Base-by-base conservation (phyloP, 179 eudicot genomes). In the Vitellaria paradoxa region DNA sequence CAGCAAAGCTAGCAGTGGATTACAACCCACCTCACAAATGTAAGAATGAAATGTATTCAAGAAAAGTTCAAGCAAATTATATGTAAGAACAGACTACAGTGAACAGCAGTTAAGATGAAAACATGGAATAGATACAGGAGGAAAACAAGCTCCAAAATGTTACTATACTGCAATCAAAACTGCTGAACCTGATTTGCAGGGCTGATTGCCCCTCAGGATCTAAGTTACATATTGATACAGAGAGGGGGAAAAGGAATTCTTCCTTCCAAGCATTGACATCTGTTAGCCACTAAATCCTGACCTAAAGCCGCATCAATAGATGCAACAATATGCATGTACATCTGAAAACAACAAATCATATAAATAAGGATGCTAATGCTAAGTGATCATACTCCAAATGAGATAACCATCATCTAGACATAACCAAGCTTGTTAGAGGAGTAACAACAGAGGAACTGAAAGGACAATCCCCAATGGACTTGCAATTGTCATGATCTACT, bases 401-500 rank as follows among this genome's bases (percentile, higher is more conserved):
- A 14, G 37, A 23, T 18, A 3, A 57, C 26, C 49, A 77, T 91
- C 89, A 93, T 77, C 92, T 86, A 55, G 98, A 93, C 97, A 93
- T 88, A 64, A 95, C 93, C 77, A 92, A 86, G 87, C 79, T 90
- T 69, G 92, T 82, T 60, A 86, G 59, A 17, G 87, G 68, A 4
- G 93, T 80, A 18, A 80, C 89, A 69, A 80, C 89, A 0, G 93
- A 75, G 9, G 95, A 80, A 60, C 82, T 75, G 78, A 89, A 92
- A 21, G 81, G 84, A 67, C 90, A 80, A 23, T 86, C 92, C 23
- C 82, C 78, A 3, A 56, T 50, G 74, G 73, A 88, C 77, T 94
- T 94, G 90, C 91, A 91, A 61, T 87, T 88, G 66, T 94, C 96
- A 21, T 45, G 81, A 37, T 87, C 91, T 24, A 85, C 84, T 77